phyloP scores from a whole-genome alignment of 345 rosid species.

The Populus pruinosa region DNA sequence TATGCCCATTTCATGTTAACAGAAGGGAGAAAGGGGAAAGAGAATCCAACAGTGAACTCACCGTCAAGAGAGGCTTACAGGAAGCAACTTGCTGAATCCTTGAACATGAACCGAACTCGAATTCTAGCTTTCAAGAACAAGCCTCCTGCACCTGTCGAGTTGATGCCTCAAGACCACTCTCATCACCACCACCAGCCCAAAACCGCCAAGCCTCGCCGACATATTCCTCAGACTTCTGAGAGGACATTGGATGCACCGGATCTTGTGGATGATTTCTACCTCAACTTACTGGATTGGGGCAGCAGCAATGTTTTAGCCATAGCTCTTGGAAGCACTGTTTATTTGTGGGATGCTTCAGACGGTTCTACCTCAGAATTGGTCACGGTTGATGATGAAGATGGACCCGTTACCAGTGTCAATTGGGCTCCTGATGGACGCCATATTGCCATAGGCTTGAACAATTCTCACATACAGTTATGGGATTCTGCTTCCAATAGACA shows the following conservation, averaged over 20 bases:
- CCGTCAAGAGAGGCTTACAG: not conserved
- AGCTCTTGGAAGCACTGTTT: conserved; percentile 13
- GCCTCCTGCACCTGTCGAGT: conserved; percentile 37
- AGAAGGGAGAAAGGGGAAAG: not conserved
- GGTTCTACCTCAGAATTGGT: conserved; percentile 41
- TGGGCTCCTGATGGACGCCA: conserved; percentile 49
- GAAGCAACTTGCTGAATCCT: conserved; percentile 37
- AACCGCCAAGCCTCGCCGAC: not conserved
- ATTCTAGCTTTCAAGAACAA: conserved; percentile 67
- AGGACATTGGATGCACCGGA: conserved; percentile 48
- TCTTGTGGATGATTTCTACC: conserved; percentile 40
- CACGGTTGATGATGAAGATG: conserved; percentile 33
- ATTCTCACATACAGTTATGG: conserved; percentile 43
- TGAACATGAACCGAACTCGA: conserved; percentile 50
- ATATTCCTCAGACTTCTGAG: conserved; percentile 23
- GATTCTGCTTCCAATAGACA: conserved; percentile 33
- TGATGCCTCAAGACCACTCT: conserved; percentile 5
- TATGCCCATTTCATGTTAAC: not conserved
- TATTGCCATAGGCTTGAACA: conserved; percentile 43
- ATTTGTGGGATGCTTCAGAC: conserved; percentile 16
- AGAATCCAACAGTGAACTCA: not conserved
- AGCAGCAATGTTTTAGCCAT: conserved; percentile 23
- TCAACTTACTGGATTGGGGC: conserved; percentile 35
- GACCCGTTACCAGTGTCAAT: conserved; percentile 45
- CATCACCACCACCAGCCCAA: not conserved